phyloP scores from a whole-genome alignment of 257 asterid genomes.

The Cruciata laevipes region DNA sequence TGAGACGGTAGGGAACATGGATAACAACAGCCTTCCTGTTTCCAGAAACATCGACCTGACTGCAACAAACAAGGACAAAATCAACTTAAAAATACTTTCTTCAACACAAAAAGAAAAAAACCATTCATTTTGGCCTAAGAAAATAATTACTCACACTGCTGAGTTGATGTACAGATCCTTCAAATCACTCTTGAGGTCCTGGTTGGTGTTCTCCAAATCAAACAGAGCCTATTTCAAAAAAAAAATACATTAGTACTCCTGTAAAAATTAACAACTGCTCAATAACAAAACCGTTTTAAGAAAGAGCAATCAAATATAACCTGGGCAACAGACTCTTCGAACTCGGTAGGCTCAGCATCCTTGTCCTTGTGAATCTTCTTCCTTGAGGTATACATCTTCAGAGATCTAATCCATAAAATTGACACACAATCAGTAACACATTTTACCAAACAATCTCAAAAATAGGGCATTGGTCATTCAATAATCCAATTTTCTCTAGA shows the following conservation, averaged over 20 bases:
- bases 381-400: constrained; percentile 68
- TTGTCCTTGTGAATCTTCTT: constrained; percentile 74
- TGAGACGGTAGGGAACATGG: constrained; percentile 73
- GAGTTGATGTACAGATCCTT: constrained; percentile 84
- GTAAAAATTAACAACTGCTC: too few relatives aligned
- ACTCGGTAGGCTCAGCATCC: constrained; percentile 79
- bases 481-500: background rate
- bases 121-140: background rate
- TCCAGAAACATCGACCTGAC: constrained; percentile 75
- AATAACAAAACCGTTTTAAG: background rate
- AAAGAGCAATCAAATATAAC: constrained; percentile 17
- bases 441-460: background rate
- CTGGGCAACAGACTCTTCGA: constrained; percentile 84
- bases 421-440: background rate
- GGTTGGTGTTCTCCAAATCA: constrained; percentile 83
- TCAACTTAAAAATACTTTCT: background rate
- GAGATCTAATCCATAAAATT: constrained; percentile 18
- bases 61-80: constrained; percentile 18
- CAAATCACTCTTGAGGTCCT: constrained; percentile 77
- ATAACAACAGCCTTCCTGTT: constrained; percentile 83
- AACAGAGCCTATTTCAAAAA: constrained; percentile 52
- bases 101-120: background rate
- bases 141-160: constrained; percentile 44
- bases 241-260: background rate
- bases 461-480: background rate